These are phyloP conservation scores for Andalucia godoyi DNA, from an alignment of 78 protist genomes.

Conservation along the genomic window DNA sequence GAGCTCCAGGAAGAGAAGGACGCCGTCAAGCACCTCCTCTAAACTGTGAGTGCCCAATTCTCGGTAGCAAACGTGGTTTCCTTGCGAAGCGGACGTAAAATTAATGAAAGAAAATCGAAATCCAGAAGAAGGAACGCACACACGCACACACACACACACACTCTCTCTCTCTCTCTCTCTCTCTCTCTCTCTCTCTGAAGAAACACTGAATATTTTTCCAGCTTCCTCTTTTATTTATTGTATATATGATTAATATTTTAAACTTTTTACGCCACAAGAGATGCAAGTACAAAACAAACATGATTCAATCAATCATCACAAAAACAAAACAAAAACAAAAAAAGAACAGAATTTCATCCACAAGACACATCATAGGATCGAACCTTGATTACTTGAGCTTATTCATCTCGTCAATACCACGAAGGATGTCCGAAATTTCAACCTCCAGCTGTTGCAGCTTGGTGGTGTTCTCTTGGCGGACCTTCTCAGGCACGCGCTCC, in stretches of 20 bases:
- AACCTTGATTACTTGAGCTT: background rate
- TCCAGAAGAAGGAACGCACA: no score
- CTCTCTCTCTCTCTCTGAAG: no score
- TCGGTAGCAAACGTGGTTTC: no score
- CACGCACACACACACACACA: no score
- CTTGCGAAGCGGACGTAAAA: no score
- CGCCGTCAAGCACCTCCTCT: no score
- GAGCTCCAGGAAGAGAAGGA: no score
- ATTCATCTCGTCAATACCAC: background rate
- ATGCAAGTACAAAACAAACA: background rate
- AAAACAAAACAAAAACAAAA: background rate
- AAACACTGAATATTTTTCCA: no score
- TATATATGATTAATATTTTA: background rate
- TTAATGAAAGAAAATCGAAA: no score
- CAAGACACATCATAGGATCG: background rate
- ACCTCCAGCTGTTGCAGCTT: background rate
- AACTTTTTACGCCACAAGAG: background rate
- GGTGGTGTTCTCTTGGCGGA: background rate
- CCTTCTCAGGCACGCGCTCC: conserved; percentile 21
- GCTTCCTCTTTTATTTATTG: no score
- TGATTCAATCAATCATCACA: background rate
- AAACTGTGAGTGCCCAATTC: no score
- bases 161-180: no score
- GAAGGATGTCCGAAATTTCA: background rate
- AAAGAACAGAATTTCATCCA: background rate